Percentiles rank a stretch among this genome's conserved stretches.
Evolutionary conservation across 768 basidiomycete species (phyloP).

Genomic region (Mycena haematopus): DNA sequence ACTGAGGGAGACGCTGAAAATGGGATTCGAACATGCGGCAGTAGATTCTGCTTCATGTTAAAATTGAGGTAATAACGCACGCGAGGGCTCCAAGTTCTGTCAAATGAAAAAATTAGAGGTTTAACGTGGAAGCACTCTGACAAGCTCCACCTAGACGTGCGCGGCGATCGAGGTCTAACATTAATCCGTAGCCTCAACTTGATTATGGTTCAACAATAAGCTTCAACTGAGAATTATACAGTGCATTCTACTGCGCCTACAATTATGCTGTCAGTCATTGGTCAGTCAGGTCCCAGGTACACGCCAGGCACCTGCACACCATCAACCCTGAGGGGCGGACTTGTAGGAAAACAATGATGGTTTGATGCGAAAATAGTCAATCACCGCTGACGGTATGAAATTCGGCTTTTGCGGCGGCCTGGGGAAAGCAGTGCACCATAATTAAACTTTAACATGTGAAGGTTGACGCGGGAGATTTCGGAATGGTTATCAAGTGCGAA

Average conservation of each 20-base stretch:
- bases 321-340: not conserved
- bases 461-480: not conserved
- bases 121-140: too few relatives aligned
- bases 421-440: conserved; percentile 13
- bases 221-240: not conserved
- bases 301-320: not conserved
- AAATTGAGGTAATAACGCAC: too few relatives aligned
- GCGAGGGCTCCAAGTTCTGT: not conserved
- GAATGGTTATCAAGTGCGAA: not conserved
- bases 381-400: conserved; percentile 1
- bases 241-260: not conserved
- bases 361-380: not conserved
- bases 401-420: not conserved
- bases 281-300: not conserved
- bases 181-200: not conserved
- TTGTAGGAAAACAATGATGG: not conserved
- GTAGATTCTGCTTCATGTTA: not conserved
- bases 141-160: not conserved
- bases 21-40: too few relatives aligned
- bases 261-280: not conserved
- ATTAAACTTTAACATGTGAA: conserved; percentile 7
- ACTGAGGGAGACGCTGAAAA: too few relatives aligned
- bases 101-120: not conserved
- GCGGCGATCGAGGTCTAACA: too few relatives aligned
- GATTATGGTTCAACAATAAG: not conserved